Conservation (phyloP, 208 protist genomes). For the Naegleria fowleri region DNA sequence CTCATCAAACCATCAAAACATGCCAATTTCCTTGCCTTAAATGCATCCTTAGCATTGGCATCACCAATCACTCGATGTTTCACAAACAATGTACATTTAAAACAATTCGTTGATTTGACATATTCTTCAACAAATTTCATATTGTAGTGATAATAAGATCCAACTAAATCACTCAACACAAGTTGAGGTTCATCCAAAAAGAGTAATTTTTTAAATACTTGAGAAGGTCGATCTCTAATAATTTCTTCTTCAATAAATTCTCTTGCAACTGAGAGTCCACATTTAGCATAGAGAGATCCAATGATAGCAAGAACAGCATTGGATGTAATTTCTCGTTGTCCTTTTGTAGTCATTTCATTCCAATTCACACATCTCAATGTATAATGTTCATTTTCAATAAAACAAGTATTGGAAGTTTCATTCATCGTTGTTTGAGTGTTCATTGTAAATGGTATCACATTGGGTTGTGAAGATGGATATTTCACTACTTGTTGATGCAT, state of each 20-base stretch:
- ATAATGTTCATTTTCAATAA: not conserved
- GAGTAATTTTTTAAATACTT: not conserved
- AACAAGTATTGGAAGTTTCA: not conserved
- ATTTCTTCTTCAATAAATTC: constrained; percentile 1
- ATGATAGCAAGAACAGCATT: not conserved
- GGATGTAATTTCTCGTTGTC: not conserved
- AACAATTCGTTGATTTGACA: not conserved
- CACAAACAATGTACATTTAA: not conserved
- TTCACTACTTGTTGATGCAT: too few species aligned
- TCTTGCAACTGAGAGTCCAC: not conserved
- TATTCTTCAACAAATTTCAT: not conserved
- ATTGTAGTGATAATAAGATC: not conserved
- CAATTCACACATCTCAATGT: not conserved
- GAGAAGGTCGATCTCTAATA: not conserved
- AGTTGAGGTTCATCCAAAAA: not conserved
- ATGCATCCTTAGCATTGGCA: not conserved
- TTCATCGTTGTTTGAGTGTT: not conserved
- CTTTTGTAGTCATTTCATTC: not conserved
- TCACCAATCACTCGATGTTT: not conserved
- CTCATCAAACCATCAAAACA: not conserved
- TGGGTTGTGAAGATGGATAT: too few species aligned
- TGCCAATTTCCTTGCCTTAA: not conserved
- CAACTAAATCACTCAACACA: not conserved
- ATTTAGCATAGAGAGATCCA: not conserved
- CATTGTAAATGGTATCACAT: too few species aligned